Base-by-base conservation (phyloP, 2,329 filamentous ascomycete species). In the Diaporthe eres region DNA sequence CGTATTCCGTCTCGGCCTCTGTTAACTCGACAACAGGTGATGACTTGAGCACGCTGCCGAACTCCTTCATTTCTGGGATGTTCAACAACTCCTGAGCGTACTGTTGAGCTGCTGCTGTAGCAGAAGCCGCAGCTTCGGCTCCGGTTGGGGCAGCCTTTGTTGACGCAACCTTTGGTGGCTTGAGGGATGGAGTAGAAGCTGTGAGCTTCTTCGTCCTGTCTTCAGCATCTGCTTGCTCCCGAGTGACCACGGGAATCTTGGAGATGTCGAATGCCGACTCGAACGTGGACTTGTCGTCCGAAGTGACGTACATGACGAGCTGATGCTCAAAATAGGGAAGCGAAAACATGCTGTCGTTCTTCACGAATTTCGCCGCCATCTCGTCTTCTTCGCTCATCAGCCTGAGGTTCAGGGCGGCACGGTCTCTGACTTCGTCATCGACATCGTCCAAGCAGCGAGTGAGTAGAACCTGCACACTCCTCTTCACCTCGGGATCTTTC, bases 131-230 rank as follows among this genome's bases (percentile, higher is more conserved):
- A 70, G 92, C 92, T 80, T 98, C 95, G 39, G 93, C 92, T 57
- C 93, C 92, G 37, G 90, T 90, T 55, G 91, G 84, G 61, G 93
- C 88, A 77, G 92, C 85, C 87, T 97, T 98, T 75, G 91, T 88
- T 34, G 95, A 92, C 39, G 94, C 93, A 42, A 94, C 88, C 82
- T 95, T 95, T 76, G 96, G 96, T 42, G 96, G 95, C 86, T 98
- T 98, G 87, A 98, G 92, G 3, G 95, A 98, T 13, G 96, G 96
- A 2, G 96, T 95, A 22, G 95, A 94, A 25, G 95, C 95, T 3
- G 95, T 98, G 80, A 98, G 94, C 88, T 98, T 98, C 92, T 98
- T 98, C 39, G 95, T 98, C 80, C 96, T 92, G 85, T 98, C 97
- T 84, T 98, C 96, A 17, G 97, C 97, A 81, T 98, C 93, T 77